Evolutionary conservation across 768 basidiomycete genomes (phyloP), one percentile per base, ranked within the genome.

Genomic region (Plicaturopsis crispa): DNA sequence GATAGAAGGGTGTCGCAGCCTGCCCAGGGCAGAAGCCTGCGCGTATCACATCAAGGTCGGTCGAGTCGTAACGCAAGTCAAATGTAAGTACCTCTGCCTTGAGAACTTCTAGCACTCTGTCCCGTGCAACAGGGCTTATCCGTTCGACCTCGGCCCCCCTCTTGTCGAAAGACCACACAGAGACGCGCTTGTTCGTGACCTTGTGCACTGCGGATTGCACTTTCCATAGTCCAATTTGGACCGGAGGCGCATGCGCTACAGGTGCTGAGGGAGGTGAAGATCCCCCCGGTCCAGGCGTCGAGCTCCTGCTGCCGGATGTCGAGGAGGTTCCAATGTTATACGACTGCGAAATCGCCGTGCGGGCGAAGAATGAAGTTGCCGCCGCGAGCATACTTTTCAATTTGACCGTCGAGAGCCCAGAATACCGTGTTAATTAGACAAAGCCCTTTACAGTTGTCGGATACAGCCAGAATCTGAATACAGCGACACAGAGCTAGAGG

Each of bases 161-260:
- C 66, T 97, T 97, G 55, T 98, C 92, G 47, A 86, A 84, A 19
- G 73, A 72, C 94, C 94, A 99, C 13, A 99, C 80, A 13, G 83
- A 86, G 4, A 97, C 93, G 41, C 79, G 81, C 60, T 97, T 96
- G 46, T 72, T 74, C 2, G 87, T 97, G 37, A 84, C 78, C 64
- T 90, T 94, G 61, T 97, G 93, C 14, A 72, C 74, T 2, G 85
- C 96, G 2, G 78, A 70, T 44, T 91, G 80, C 1, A 98, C 84
- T 51, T 72, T 82, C 96, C 96, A 98, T 38, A 89, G 61, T 2
- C 94, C 94, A 6, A 92, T 76, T 46, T 63, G 67, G 43, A 86
- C 77, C 11, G 82, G 54, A 5, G 76, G 73, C 14, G 72, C 63
- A 33, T 60, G 53, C 6, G 70, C 51, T 4, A 64, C 39, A 24